phyloP scores from a whole-genome alignment of 495 filamentous ascomycete species.

The Apiosordaria backusii region DNA sequence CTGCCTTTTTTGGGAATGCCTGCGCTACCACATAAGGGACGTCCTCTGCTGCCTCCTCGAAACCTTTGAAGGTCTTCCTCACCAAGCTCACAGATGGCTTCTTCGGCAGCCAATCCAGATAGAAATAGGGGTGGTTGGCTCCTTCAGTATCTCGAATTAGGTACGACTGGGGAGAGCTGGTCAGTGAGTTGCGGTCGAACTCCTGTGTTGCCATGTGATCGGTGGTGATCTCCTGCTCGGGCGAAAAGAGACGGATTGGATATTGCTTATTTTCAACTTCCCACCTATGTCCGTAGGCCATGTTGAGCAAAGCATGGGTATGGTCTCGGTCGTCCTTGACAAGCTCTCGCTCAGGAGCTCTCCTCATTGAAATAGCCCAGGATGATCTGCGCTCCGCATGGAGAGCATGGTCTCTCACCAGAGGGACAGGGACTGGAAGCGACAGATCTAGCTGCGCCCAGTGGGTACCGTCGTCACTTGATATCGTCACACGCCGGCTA shows the following conservation, averaged over 20 bases:
- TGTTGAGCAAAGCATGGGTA: slow-evolving; percentile 46
- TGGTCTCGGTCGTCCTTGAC: slow-evolving; percentile 35
- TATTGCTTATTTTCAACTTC: slow-evolving; percentile 36
- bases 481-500: slow-evolving; percentile 29
- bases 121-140: slow-evolving; percentile 31
- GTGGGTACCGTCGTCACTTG: slow-evolving; percentile 30
- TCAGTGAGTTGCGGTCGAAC: slow-evolving; percentile 16
- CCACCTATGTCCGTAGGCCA: slow-evolving; percentile 47
- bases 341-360: neutral
- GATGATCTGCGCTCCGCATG: slow-evolving; percentile 48
- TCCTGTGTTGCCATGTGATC: slow-evolving; percentile 15
- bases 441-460: slow-evolving; percentile 44
- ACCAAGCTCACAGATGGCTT: slow-evolving; percentile 37
- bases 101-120: slow-evolving; percentile 29
- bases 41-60: slow-evolving; percentile 33
- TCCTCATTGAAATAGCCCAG: slow-evolving; percentile 38
- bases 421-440: slow-evolving; percentile 44
- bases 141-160: slow-evolving; percentile 35
- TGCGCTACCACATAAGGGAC: slow-evolving; percentile 48
- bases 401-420: slow-evolving; percentile 42
- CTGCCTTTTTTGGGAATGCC: slow-evolving; percentile 52
- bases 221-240: slow-evolving; percentile 17
- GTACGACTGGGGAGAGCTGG: slow-evolving; percentile 11
- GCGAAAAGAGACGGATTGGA: slow-evolving; percentile 34
- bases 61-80: slow-evolving; percentile 19